phyloP scores from a whole-genome alignment of 345 rosid species.

The Pugionium dolabratum region DNA sequence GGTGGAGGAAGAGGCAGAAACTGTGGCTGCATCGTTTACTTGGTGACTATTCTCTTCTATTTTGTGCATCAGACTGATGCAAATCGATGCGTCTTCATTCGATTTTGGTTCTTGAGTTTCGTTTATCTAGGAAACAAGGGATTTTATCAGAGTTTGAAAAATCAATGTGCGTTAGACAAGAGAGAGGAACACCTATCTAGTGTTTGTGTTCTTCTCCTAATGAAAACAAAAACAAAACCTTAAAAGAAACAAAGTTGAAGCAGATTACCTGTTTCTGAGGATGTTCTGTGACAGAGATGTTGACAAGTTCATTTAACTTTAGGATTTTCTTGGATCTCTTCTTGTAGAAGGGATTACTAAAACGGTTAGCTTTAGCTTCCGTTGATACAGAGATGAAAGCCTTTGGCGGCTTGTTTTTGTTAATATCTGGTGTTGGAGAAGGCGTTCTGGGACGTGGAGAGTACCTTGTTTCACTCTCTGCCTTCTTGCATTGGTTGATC shows the following conservation, averaged over 20 bases:
- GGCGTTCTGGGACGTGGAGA: constrained; percentile 41
- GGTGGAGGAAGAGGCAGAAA: constrained; percentile 29
- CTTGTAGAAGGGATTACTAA: too few relatives aligned
- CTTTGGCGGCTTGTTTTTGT: constrained; percentile 55
- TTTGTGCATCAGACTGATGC: constrained; percentile 50
- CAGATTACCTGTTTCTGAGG: constrained; percentile 55
- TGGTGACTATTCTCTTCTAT: constrained; percentile 34
- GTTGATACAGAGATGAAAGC: too few relatives aligned
- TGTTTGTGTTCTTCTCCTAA: constrained; percentile 8
- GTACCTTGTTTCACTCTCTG: constrained; percentile 35
- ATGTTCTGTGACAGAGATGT: constrained; percentile 43
- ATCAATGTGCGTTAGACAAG: not conserved
- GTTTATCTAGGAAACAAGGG: not conserved
- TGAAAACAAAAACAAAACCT: too few relatives aligned
- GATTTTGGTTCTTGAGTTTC: constrained; percentile 43
- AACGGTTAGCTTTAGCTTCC: constrained; percentile 34
- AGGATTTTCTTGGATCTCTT: constrained; percentile 45
- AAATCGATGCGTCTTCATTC: constrained; percentile 50
- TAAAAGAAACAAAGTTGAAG: not conserved
- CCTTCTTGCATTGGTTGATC: constrained; percentile 43
- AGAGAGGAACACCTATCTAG: not conserved
- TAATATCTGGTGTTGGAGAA: constrained; percentile 44
- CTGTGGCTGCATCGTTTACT: constrained; percentile 32
- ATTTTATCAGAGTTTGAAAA: constrained; percentile 12
- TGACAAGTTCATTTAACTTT: constrained; percentile 14